phyloP scores from a whole-genome alignment of 306 rosid genomes.

The Vigna reflexopilosa region DNA sequence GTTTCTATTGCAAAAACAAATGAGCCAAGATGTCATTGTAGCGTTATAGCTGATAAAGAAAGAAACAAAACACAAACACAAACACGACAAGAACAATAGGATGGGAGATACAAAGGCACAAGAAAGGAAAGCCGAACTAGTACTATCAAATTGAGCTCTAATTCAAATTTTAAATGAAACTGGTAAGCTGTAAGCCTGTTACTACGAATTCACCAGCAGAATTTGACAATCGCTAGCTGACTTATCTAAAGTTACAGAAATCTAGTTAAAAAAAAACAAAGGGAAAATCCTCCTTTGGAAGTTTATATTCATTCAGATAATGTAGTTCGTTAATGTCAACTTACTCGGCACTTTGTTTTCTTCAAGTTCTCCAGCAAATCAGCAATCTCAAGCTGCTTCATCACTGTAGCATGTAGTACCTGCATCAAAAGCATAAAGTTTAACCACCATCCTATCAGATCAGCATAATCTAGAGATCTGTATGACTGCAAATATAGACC shows the following conservation, averaged over 20 bases:
- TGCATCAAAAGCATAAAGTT: constrained; percentile 44
- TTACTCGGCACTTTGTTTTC: constrained; percentile 70
- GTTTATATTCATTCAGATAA: constrained; percentile 7
- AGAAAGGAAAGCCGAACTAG: not conserved
- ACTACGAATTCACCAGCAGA: not conserved
- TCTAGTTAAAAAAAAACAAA: not conserved
- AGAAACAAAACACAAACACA: not conserved
- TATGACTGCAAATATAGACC: constrained; percentile 31
- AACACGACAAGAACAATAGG: not conserved
- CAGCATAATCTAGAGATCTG: constrained; percentile 21
- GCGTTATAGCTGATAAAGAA: not conserved
- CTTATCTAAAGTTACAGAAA: not conserved
- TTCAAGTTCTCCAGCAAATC: constrained; percentile 70
- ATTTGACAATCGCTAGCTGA: not conserved
- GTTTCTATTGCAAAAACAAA: constrained; percentile 17
- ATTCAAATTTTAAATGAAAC: constrained; percentile 16
- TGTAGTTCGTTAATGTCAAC: constrained; percentile 42
- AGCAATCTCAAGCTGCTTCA: constrained; percentile 82
- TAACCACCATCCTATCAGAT: constrained; percentile 12
- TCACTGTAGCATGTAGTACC: constrained; percentile 76
- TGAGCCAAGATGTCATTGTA: not conserved
- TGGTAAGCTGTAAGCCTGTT: not conserved
- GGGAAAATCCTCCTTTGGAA: not conserved
- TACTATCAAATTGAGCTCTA: not conserved
- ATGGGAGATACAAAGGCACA: not conserved